Percentiles rank a stretch among this genome's conserved stretches.
These are phyloP conservation scores for Colletotrichum aenigma DNA, from an alignment of 2,329 filamentous ascomycete genomes.

Conservation along the genomic window DNA sequence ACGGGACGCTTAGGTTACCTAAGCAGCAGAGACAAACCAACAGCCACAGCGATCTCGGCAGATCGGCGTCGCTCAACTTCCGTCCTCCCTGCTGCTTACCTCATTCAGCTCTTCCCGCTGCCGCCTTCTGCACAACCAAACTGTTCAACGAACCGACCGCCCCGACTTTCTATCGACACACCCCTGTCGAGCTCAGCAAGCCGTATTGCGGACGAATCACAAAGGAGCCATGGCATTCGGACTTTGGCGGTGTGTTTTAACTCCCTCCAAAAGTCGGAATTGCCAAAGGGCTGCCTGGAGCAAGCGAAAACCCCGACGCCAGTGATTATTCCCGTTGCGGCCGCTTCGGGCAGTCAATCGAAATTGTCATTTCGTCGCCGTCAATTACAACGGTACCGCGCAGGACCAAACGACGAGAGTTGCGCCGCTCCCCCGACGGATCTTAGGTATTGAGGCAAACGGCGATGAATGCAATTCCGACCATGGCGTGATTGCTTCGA, in stretches of 20 bases:
- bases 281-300: conserved; percentile 14
- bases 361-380: neutral
- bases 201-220: conserved; percentile 14
- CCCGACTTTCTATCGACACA: conserved; percentile 7
- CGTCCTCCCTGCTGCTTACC: conserved; percentile 11
- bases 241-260: conserved; percentile 20
- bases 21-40: neutral
- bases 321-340: neutral
- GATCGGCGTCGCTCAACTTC: conserved; percentile 15
- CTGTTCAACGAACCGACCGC: neutral
- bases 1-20: neutral
- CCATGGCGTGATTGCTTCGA: neutral
- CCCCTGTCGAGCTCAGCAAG: neutral
- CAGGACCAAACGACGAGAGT: neutral
- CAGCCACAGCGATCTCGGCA: conserved; percentile 15
- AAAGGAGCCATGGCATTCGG: neutral
- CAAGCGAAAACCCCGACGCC: conserved; percentile 6
- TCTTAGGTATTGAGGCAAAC: neutral
- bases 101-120: neutral
- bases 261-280: neutral
- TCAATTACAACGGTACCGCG: neutral
- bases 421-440: neutral
- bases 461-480: neutral
- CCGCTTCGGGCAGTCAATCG: neutral
- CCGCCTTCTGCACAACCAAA: neutral